Evolutionary conservation across 106 monocot genomes (phyloP), one percentile per base, ranked within the genome.

Genomic region (Apostasia shenzhenica): DNA sequence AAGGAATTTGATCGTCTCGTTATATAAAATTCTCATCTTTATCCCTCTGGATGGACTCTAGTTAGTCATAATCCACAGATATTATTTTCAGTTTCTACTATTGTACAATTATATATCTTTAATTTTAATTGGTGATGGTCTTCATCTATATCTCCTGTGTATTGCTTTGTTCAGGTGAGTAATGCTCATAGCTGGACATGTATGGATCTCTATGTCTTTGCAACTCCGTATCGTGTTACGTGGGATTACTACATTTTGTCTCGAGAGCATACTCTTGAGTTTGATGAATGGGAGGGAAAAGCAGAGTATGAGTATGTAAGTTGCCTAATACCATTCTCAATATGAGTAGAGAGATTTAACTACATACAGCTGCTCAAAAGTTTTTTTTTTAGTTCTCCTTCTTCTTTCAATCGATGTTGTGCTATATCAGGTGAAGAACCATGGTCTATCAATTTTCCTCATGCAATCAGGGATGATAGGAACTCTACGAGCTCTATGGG

Each of bases 161-260:
- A 26, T 8, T 70, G 55, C 52, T 68, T 37, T 55, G 10, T 74
- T 13, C 81, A 97, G 91, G 60, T 59, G 38, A 81, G 57, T 73
- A 82, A 83, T 57, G 84, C 95, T 52, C 92, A 92, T 73, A 92
- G 92, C 64, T 97, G 89, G 95, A 97, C 92, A 12, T 97, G 95
- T 81, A 92, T 97, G 77, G 91, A 97, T 79, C 82, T 97, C 38
- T 97, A 97, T 68, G 69, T 92, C 41, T 97, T 89, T 89, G 95
- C 92, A 66, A 97, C 91, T 50, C 95, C 95, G 59, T 97, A 92
- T 58, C 84, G 82, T 45, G 78, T 97, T 7, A 86, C 92, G 52
- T 97, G 95, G 95, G 95, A 97, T 86, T 97, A 86, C 67, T 92
- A 97, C 54, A 85, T 97, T 66, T 43, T 92, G 48, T 68, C 80